Conservation (phyloP, 1,284 basidiomycete species). For the Ceratobasidium sp. region DNA sequence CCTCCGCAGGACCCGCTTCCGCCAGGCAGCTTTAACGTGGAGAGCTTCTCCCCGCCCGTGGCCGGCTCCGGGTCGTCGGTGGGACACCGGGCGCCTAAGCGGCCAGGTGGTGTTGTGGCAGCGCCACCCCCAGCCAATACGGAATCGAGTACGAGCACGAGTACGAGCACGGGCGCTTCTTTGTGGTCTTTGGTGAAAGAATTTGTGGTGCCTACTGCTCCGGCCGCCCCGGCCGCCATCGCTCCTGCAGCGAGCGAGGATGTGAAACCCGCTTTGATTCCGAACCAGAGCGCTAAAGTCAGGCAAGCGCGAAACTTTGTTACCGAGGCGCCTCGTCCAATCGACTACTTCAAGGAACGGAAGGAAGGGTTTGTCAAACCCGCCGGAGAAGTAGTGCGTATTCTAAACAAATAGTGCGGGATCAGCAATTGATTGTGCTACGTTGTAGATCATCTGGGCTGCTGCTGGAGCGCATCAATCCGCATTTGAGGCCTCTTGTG, state of each 20-base stretch:
- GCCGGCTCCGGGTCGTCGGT: neutral
- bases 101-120: slow-evolving; percentile 25
- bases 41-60: neutral
- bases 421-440: neutral
- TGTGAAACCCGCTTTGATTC: neutral
- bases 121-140: slow-evolving; percentile 15
- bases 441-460: slow-evolving; percentile 35
- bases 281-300: neutral
- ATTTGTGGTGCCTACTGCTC: neutral
- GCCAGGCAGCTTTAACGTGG: slow-evolving; percentile 9
- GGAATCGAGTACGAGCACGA: neutral
- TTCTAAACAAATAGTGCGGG: neutral
- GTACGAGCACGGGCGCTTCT: neutral
- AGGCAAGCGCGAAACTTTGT: slow-evolving; percentile 6
- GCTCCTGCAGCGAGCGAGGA: neutral
- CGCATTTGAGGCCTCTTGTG: slow-evolving; percentile 38
- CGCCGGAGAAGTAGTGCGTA: slow-evolving; percentile 23
- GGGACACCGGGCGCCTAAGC: neutral
- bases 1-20: neutral
- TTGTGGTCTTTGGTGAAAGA: neutral
- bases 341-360: slow-evolving; percentile 39
- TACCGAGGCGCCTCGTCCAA: slow-evolving; percentile 18
- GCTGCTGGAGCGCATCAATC: slow-evolving; percentile 22
- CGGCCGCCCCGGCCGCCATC: neutral
- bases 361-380: slow-evolving; percentile 24